Conservation (phyloP, 2,329 filamentous ascomycete species). For the Xylaria sp. region DNA sequence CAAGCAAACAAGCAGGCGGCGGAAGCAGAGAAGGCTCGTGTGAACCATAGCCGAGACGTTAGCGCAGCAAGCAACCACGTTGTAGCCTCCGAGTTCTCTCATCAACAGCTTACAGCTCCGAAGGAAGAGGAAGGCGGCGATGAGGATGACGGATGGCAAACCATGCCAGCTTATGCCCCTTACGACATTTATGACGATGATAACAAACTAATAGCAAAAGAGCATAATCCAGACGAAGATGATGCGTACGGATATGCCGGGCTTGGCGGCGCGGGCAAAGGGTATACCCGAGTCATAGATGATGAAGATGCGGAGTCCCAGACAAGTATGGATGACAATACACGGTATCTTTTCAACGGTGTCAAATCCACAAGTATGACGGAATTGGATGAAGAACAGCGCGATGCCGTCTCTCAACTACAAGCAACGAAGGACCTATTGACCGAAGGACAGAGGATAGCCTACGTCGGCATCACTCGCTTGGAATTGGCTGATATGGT, state of each 20-base stretch:
- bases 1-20: constrained; percentile 47
- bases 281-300: constrained; percentile 93
- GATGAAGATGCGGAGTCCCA: constrained; percentile 95
- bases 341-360: constrained; percentile 90
- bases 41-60: constrained; percentile 53
- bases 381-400: constrained; percentile 81
- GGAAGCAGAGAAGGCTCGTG: constrained; percentile 41
- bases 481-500: constrained; percentile 83
- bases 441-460: constrained; percentile 94
- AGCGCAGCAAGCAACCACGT: constrained; percentile 54
- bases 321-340: constrained; percentile 98
- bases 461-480: constrained; percentile 91
- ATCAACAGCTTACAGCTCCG: constrained; percentile 77
- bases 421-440: constrained; percentile 95
- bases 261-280: constrained; percentile 89
- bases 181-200: constrained; percentile 98
- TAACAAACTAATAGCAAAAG: constrained; percentile 85
- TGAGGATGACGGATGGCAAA: constrained; percentile 84
- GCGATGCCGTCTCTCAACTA: constrained; percentile 89
- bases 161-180: constrained; percentile 91
- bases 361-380: constrained; percentile 67
- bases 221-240: constrained; percentile 76
- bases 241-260: constrained; percentile 76
- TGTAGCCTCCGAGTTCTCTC: constrained; percentile 84
- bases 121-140: constrained; percentile 65